Conservation (phyloP, 805 yeast species). For the Candida nitratophila region DNA sequence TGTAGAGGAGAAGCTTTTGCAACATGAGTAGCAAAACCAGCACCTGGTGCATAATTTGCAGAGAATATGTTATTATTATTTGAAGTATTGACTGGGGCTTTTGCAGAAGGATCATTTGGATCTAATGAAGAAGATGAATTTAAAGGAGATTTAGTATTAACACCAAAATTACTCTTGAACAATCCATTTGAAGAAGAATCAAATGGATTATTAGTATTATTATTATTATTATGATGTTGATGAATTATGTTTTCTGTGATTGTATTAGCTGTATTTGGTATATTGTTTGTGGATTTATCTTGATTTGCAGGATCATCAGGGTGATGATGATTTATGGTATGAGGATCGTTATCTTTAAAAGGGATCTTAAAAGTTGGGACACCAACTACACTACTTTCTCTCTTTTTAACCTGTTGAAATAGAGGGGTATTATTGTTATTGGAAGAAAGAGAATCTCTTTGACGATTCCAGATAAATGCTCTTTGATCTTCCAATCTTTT, state of each 20-base stretch:
- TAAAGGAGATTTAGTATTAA: constrained; percentile 13
- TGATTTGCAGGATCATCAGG: background rate
- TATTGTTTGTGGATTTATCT: background rate
- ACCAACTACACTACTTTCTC: constrained; percentile 23
- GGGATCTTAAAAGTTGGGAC: constrained; percentile 46
- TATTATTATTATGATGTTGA: background rate
- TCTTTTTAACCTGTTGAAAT: constrained; percentile 11
- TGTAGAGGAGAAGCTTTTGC: constrained; percentile 41
- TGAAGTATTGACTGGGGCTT: background rate
- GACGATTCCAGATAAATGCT: constrained; percentile 42
- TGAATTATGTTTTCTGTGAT: too few relatives aligned
- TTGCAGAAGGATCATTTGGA: constrained; percentile 2
- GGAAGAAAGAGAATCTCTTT: constrained; percentile 38
- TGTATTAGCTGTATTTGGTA: background rate
- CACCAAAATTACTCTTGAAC: constrained; percentile 23
- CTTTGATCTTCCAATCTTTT: constrained; percentile 55
- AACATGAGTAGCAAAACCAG: constrained; percentile 19
- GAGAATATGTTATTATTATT: background rate
- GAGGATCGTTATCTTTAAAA: constrained; percentile 60
- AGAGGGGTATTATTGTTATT: constrained; percentile 33
- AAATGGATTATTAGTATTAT: background rate
- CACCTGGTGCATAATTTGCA: constrained; percentile 7
- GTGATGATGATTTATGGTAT: constrained; percentile 32
- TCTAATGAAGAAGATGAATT: constrained; percentile 13
- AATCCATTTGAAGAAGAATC: background rate